Evolutionary conservation across 805 yeast genomes (phyloP).

Genomic region (Kluyveromyces siamensis): DNA sequence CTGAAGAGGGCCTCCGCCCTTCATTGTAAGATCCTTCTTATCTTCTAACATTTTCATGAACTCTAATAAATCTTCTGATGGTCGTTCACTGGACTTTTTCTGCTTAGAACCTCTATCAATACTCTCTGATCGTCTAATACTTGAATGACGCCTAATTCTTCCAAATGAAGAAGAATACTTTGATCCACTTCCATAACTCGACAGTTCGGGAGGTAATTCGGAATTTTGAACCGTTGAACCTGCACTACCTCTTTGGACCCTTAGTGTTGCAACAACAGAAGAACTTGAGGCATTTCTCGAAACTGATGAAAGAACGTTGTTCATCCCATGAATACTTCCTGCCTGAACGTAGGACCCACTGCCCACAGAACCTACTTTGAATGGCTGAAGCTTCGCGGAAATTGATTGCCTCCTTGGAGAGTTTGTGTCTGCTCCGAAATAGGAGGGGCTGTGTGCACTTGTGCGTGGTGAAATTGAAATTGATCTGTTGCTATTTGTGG

Average conservation of each 20-base stretch:
- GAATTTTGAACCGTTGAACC: conserved; percentile 16
- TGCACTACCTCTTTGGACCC: conserved; percentile 33
- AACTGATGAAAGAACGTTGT: conserved; percentile 9
- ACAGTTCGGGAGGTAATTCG: conserved; percentile 20
- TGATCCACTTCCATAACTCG: conserved; percentile 38
- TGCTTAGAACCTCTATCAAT: conserved; percentile 17
- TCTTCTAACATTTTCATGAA: conserved; percentile 66
- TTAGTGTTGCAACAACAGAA: conserved; percentile 33
- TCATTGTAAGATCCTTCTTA: conserved; percentile 40
- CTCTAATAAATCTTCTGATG: conserved; percentile 45
- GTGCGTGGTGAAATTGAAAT: conserved; percentile 21
- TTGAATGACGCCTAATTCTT: conserved; percentile 47
- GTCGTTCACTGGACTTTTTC: conserved; percentile 24
- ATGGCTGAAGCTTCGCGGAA: conserved; percentile 25
- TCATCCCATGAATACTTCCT: conserved; percentile 6
- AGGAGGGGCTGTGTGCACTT: conserved; percentile 9
- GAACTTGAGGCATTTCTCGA: conserved; percentile 37
- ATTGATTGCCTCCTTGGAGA: conserved; percentile 15
- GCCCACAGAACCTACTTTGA: conserved; percentile 31
- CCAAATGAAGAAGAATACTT: conserved; percentile 68
- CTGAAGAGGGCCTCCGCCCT: conserved; percentile 5
- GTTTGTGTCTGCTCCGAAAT: conserved; percentile 12
- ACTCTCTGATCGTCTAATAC: conserved; percentile 29
- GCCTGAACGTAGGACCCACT: conserved; percentile 23
- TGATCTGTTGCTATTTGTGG: conserved; percentile 10